A percentile compares a stretch with the other conserved stretches of the same genome.
Conservation (phyloP, 2,329 filamentous ascomycete species). For the Claviceps paspali region DNA sequence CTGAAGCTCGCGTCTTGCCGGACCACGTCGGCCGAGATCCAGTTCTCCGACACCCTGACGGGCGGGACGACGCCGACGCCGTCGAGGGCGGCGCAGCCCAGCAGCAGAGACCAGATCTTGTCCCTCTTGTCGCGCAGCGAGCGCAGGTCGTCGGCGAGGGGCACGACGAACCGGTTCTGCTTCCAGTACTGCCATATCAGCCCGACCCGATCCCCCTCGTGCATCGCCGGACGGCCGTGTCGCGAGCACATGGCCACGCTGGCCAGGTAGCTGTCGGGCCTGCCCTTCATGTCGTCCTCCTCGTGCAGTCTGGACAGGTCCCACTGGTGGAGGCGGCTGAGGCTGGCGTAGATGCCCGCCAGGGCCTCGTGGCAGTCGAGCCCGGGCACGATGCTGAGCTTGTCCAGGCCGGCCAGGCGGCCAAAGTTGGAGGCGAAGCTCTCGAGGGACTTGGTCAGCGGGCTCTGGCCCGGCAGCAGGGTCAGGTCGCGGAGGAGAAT, state of each 20-base stretch:
- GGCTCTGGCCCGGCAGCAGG: constrained; percentile 41
- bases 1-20: constrained; percentile 33
- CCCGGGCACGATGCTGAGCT: constrained; percentile 50
- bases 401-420: constrained; percentile 53
- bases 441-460: constrained; percentile 55
- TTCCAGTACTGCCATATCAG: constrained; percentile 68
- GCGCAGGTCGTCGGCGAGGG: constrained; percentile 20
- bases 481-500: constrained; percentile 53
- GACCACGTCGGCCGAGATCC: constrained; percentile 55
- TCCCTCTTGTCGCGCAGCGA: constrained; percentile 24
- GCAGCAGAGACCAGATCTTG: constrained; percentile 49
- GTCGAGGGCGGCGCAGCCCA: constrained; percentile 44
- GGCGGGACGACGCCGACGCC: constrained; percentile 37
- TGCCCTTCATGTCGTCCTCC: constrained; percentile 27
- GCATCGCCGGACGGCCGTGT: constrained; percentile 57
- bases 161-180: constrained; percentile 35
- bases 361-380: constrained; percentile 68
- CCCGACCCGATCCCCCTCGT: constrained; percentile 50
- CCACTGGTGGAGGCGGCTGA: constrained; percentile 55
- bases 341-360: constrained; percentile 54
- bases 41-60: constrained; percentile 55
- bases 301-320: constrained; percentile 45
- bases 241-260: constrained; percentile 51
- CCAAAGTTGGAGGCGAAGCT: constrained; percentile 58
- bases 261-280: constrained; percentile 33